These are phyloP conservation scores for Amauroascus niger DNA, from an alignment of 2,329 filamentous ascomycete species.

Conservation along the genomic window DNA sequence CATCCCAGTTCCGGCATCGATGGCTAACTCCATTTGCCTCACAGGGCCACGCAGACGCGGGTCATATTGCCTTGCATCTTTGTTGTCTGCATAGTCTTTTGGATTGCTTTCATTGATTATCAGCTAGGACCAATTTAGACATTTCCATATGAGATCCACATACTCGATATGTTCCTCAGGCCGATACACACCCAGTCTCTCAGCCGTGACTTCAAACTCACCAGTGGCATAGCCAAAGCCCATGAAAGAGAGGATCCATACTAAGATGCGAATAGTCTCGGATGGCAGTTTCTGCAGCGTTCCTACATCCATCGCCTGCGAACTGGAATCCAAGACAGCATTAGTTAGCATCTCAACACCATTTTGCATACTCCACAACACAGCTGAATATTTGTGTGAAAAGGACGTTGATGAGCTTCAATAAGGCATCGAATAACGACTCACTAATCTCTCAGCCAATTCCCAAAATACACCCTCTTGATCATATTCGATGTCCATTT, in stretches of 20 bases:
- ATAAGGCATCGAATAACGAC: constrained; percentile 13
- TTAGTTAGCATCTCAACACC: neutral
- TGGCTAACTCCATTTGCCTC: constrained; percentile 57
- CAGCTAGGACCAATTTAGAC: neutral
- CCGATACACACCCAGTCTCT: constrained; percentile 69
- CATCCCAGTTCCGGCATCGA: constrained; percentile 78
- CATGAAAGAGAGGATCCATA: constrained; percentile 74
- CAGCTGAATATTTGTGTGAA: too few relatives aligned
- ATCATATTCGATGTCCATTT: constrained; percentile 77
- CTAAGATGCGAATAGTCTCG: constrained; percentile 66
- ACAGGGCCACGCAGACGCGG: constrained; percentile 72
- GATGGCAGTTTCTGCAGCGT: constrained; percentile 69
- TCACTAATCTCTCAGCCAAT: constrained; percentile 72
- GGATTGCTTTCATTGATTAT: constrained; percentile 48
- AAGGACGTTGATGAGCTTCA: too few relatives aligned
- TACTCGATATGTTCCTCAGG: constrained; percentile 54
- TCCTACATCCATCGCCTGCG: constrained; percentile 70
- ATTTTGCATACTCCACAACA: too few relatives aligned
- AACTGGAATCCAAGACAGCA: constrained; percentile 32
- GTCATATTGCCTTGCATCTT: constrained; percentile 71
- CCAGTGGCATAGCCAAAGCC: constrained; percentile 76
- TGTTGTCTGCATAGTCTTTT: constrained; percentile 73
- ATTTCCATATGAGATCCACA: constrained; percentile 13
- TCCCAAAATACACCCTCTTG: constrained; percentile 72
- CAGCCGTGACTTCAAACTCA: constrained; percentile 74